Evolutionary conservation across 139 green algal genomes (phyloP).

Genomic region (Microglena sp.): DNA sequence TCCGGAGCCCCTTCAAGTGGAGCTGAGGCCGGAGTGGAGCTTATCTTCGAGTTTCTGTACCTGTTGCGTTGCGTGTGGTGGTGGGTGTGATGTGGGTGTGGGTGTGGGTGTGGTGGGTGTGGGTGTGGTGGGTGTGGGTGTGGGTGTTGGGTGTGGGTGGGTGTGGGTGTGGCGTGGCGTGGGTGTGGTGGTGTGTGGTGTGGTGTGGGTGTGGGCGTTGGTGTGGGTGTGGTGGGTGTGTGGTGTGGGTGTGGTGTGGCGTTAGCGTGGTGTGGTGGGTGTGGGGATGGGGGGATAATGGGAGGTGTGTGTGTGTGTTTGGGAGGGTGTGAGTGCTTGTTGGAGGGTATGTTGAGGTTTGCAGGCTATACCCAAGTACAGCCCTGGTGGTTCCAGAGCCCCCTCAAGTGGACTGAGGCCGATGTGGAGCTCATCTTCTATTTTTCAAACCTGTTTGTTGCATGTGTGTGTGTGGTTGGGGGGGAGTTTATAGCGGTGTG

Average conservation of each 20-base stretch:
- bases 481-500: too few species aligned
- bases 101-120: neutral
- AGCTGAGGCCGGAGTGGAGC: neutral
- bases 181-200: neutral
- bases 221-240: neutral
- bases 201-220: slow-evolving; percentile 5
- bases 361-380: too few species aligned
- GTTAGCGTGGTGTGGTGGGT: neutral
- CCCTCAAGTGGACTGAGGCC: too few species aligned
- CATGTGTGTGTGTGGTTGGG: too few species aligned
- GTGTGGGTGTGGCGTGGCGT: neutral
- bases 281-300: neutral
- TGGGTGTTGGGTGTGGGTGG: neutral
- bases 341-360: neutral
- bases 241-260: slow-evolving; percentile 2
- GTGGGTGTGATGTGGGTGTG: slow-evolving; percentile 4
- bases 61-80: neutral
- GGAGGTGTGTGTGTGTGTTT: slow-evolving; percentile 1
- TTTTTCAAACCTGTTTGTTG: too few species aligned
- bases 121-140: neutral
- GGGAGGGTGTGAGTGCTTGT: neutral
- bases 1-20: neutral
- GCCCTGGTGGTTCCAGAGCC: too few species aligned
- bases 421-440: too few species aligned
- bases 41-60: slow-evolving; percentile 2